A percentile compares a stretch with the other conserved stretches of the same genome.
These are phyloP conservation scores for Lodderomyces pseudojiufengensis DNA, from an alignment of 1,139 yeast species.

Conservation along the genomic window DNA sequence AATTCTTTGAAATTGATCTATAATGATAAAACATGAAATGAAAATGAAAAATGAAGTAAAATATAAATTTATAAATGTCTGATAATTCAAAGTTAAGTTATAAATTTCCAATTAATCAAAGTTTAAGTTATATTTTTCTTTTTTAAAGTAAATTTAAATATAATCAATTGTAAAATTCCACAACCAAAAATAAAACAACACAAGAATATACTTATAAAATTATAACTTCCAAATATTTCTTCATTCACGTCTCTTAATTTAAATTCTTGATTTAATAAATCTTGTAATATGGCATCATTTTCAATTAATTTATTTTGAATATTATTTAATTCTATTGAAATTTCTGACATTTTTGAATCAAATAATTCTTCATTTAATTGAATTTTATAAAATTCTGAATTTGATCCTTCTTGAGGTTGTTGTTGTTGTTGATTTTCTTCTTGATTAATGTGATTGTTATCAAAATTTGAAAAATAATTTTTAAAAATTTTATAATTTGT, in stretches of 20 bases:
- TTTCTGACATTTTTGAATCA: slow-evolving; percentile 25
- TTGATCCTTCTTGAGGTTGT: slow-evolving; percentile 7
- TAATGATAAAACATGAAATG: too few relatives aligned
- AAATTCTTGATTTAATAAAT: slow-evolving; percentile 33
- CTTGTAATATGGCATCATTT: slow-evolving; percentile 25
- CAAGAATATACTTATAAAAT: slow-evolving; percentile 25
- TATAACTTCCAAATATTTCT: slow-evolving; percentile 33
- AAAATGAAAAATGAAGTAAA: neutral
- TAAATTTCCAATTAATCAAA: slow-evolving; percentile 34
- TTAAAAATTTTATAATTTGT: slow-evolving; percentile 38
- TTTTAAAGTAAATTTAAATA: slow-evolving; percentile 28
- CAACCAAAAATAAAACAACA: slow-evolving; percentile 25
- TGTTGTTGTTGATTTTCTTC: neutral
- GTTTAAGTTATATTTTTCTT: slow-evolving; percentile 22
- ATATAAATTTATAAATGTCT: neutral
- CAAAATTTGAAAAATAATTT: slow-evolving; percentile 23
- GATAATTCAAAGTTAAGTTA: neutral
- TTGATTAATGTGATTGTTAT: slow-evolving; percentile 5
- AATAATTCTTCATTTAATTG: slow-evolving; percentile 31
- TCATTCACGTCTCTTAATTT: slow-evolving; percentile 40
- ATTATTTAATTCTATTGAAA: slow-evolving; percentile 31
- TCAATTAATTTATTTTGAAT: slow-evolving; percentile 28
- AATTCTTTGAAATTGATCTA: too few relatives aligned
- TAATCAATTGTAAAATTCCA: slow-evolving; percentile 31
- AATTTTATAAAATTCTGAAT: slow-evolving; percentile 4